Percentiles rank a stretch among this genome's conserved stretches.
phyloP scores from a whole-genome alignment of 2,329 filamentous ascomycete genomes.

The Colletotrichum scovillei region DNA sequence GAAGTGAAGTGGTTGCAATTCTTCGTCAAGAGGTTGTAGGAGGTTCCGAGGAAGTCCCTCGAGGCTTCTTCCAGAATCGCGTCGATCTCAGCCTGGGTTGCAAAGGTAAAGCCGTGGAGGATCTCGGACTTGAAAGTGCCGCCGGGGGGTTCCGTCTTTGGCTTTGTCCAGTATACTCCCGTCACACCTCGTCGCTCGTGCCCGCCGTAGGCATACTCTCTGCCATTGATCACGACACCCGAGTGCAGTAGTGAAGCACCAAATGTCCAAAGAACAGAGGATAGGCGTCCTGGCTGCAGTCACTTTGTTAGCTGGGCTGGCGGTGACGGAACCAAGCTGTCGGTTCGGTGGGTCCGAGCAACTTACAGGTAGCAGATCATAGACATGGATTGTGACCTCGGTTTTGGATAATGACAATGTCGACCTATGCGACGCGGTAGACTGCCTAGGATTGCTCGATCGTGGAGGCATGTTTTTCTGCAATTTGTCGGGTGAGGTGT shows the following conservation, averaged over 20 bases:
- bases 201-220: conserved; percentile 87
- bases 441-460: conserved; percentile 39
- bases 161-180: conserved; percentile 86
- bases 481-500: neutral
- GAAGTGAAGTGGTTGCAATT: conserved; percentile 94
- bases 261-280: conserved; percentile 81
- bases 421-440: conserved; percentile 63
- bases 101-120: conserved; percentile 82
- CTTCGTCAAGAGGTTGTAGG: conserved; percentile 83
- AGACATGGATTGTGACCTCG: conserved; percentile 81
- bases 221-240: conserved; percentile 82
- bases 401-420: conserved; percentile 78
- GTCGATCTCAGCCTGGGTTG: conserved; percentile 76
- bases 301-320: conserved; percentile 9
- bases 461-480: conserved; percentile 28
- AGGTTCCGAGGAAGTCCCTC: conserved; percentile 78
- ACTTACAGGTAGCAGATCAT: conserved; percentile 78
- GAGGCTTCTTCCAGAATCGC: conserved; percentile 75
- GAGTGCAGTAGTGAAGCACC: conserved; percentile 85
- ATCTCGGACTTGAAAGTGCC: conserved; percentile 81
- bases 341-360: conserved; percentile 22
- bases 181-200: conserved; percentile 78
- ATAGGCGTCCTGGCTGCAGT: conserved; percentile 75
- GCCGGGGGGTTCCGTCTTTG: conserved; percentile 78
- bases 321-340: conserved; percentile 4